Conservation (phyloP, 208 protist species). For the Leishmania arabica region DNA sequence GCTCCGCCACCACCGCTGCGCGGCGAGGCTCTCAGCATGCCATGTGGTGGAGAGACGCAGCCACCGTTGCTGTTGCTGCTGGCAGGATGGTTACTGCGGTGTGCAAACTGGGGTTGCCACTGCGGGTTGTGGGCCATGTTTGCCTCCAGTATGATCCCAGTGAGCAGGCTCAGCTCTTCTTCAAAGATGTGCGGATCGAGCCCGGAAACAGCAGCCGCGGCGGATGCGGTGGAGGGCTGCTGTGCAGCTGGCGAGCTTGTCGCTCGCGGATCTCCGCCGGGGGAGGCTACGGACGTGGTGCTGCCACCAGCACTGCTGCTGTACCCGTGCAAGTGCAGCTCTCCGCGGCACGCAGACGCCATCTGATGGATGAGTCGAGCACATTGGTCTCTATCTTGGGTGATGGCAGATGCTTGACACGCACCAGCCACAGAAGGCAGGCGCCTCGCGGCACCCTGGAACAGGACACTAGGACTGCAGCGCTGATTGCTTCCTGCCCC, state of each 20-base stretch:
- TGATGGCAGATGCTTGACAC: conserved; percentile 44
- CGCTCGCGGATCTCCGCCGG: conserved; percentile 26
- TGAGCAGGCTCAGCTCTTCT: conserved; percentile 47
- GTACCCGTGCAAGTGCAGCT: conserved; percentile 40
- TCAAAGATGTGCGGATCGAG: conserved; percentile 36
- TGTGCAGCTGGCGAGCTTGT: conserved; percentile 26
- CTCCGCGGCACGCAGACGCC: conserved; percentile 34
- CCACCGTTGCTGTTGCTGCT: conserved; percentile 20
- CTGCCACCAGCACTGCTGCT: conserved; percentile 3
- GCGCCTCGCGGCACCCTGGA: conserved; percentile 33
- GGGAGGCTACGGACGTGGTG: conserved; percentile 19
- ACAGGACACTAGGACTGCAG: conserved; percentile 13
- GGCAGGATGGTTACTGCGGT: conserved; percentile 13
- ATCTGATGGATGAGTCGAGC: conserved; percentile 56
- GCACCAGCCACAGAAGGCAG: conserved; percentile 51
- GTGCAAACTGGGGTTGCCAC: conserved; percentile 27
- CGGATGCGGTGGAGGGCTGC: conserved; percentile 7
- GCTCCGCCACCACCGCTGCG: conserved; percentile 11
- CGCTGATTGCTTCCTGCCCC: not conserved
- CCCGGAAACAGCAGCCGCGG: not conserved
- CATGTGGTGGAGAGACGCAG: conserved; percentile 25
- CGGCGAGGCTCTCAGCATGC: conserved; percentile 20
- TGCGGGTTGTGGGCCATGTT: conserved; percentile 35
- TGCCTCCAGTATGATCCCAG: conserved; percentile 38
- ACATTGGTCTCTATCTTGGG: conserved; percentile 42